Base-by-base conservation (phyloP, 345 rosid species). In the Eucalyptus globulus region DNA sequence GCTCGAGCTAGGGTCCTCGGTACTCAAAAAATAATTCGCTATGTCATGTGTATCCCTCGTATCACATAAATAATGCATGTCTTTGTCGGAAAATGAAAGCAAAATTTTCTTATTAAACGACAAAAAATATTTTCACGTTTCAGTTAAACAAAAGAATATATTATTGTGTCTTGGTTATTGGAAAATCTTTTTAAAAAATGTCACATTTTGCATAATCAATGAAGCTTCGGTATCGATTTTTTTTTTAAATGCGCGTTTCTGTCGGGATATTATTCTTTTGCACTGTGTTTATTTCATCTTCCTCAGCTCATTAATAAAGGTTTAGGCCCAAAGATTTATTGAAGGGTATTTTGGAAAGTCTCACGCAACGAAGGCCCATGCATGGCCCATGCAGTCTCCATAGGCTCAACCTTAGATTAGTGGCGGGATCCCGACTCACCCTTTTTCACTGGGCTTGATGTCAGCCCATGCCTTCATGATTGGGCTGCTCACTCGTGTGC, bases 1-100 rank as follows among this genome's bases (percentile, higher is more conserved):
- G 6, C 62, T 56, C 0, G 0, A 56, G 62, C 12, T 24, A 24
- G 62, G 62, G 62, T 56, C 27, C 11, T 22, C 1, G 0, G 12
- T 22, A 56, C 11, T 54, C 11, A 51, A 51, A 51, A 15, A 51
- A 51, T 17, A 51, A 17, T 53, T 19, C 0, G 0, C 56, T 53
- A 51, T 51, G 17, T 53, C 5, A 53, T 19, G 56, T 19, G 56
- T 3, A 8, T 53, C 56, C 24, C 56, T 1, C 24, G 3, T 53
- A 53, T 53, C 56, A 53, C 56, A 53, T 56, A 56, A 4, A 56
- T 56, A 56, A 22, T 56, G 12, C 27, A 56, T 9, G 0, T 22
- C 27, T 56, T 0, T 22, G 1, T 22, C 0, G 1, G 0, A 54
- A 54, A 54, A 21, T 22, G 9, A 54, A 54, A 22, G 60, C 3